A percentile compares a stretch with the other conserved stretches of the same genome.
Conservation (phyloP, 1,284 basidiomycete genomes). For the Sporisorium graminicola region DNA sequence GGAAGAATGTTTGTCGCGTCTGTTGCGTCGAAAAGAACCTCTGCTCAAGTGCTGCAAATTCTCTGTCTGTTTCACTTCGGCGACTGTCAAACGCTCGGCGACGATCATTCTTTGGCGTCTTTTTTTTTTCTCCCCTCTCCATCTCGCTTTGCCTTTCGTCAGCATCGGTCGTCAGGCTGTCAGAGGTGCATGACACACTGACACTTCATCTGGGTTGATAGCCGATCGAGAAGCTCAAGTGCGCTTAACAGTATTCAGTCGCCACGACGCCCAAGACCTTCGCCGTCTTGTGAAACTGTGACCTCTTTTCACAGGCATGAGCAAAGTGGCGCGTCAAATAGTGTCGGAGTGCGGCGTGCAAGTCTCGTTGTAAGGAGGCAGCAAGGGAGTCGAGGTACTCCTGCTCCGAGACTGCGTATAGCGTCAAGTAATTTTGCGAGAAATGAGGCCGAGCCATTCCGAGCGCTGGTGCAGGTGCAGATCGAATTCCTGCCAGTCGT, state of each 20-base stretch:
- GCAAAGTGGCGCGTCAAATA: no score
- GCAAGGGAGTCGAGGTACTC: no score
- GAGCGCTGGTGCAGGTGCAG: slow-evolving; percentile 35
- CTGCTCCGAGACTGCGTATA: no score
- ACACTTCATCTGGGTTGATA: background rate
- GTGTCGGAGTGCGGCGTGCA: no score
- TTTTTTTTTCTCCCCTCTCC: background rate
- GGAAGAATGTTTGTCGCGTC: background rate
- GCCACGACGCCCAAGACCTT: no score
- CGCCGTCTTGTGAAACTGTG: no score
- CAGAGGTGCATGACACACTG: background rate
- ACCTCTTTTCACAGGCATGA: no score
- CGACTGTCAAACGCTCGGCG: slow-evolving; percentile 11
- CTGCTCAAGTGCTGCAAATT: background rate
- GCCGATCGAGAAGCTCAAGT: no score
- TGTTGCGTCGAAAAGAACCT: background rate
- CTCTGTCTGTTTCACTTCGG: slow-evolving; percentile 8
- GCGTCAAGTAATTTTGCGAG: background rate
- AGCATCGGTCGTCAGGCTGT: background rate
- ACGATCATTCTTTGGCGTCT: background rate
- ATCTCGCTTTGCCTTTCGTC: background rate
- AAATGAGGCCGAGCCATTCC: slow-evolving; percentile 30
- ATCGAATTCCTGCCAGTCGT: slow-evolving; percentile 23
- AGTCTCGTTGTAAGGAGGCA: no score
- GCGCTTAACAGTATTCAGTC: no score